Base-by-base conservation (phyloP, 352 stramenopile species). In the Pythium sp. region DNA sequence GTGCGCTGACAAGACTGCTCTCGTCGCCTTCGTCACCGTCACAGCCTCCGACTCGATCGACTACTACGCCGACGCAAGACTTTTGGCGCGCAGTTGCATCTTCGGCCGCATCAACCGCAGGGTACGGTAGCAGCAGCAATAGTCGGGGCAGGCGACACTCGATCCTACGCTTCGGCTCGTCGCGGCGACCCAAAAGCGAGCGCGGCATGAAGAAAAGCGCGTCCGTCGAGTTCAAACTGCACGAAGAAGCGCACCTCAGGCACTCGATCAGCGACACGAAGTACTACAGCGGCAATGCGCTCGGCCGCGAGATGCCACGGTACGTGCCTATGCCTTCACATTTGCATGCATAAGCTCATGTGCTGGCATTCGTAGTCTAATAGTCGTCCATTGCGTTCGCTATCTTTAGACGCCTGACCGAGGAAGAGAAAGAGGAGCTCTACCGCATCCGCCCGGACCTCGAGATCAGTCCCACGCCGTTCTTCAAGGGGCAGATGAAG, bases 391-490 rank as follows among this genome's bases (percentile, higher is more conserved):
- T 49, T 49, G 41, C 41, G 14, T 47, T 20, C 38, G 38, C n/a
- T 67, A 8, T 20, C 28, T 30, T 26, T 59, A 92, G 86, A 47
- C 79, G 88, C 14, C 65, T 95, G 59, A 94, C 88, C 20, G 70
- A 82, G 20, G 83, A 92, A 75, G 88, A 95, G 71, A 92, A 90
- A 69, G 80, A 86, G 54, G 88, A 91, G 62, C 77, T 95, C 41
- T 95, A 95, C 70, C 86, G 81, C 71, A 58, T 91, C 59, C 88
- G 88, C 6, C 88, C 88, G 24, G 88, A 95, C 62, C 78, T 95
- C 24, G 86, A 93, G 67, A 93, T 95, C 46, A 79, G 76, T 0
- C 80, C 80, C 34, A 70, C 46, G 46, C 79, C 83, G 6, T 91
- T 76, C 69, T 90, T 78, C 76, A 78, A 84, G 60, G 79, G 91